Conservation (phyloP, 805 yeast species). For the Yarrowia divulgata region DNA sequence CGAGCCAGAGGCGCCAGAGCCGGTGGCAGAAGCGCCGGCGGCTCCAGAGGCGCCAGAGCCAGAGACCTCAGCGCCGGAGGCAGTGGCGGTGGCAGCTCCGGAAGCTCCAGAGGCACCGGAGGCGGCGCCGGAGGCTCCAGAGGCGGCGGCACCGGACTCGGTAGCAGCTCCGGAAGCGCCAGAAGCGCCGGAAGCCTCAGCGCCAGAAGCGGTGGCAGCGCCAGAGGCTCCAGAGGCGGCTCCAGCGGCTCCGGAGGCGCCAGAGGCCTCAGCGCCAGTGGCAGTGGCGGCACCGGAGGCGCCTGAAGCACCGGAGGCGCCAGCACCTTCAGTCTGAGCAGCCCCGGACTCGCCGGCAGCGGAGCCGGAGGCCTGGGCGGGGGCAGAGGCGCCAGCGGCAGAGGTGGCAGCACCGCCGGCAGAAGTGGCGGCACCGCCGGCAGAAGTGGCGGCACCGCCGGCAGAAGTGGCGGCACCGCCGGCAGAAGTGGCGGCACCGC, state of each 20-base stretch:
- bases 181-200: conserved; percentile 1
- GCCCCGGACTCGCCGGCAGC: conserved; percentile 24
- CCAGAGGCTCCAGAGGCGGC: conserved; percentile 3
- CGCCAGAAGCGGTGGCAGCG: neutral
- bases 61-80: neutral
- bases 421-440: conserved; percentile 32
- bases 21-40: neutral
- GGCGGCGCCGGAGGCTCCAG: conserved; percentile 32
- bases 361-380: neutral
- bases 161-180: conserved; percentile 10
- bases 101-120: conserved; percentile 4
- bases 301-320: neutral
- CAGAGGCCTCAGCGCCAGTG: conserved; percentile 9
- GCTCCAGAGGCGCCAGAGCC: conserved; percentile 1
- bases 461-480: conserved; percentile 35
- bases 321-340: conserved; percentile 16
- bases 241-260: neutral
- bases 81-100: neutral
- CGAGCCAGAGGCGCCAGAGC: neutral
- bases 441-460: conserved; percentile 33
- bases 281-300: neutral
- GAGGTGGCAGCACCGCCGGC: conserved; percentile 35
- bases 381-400: neutral
- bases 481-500: conserved; percentile 36
- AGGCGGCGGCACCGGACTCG: conserved; percentile 8